Conservation (phyloP, 2,329 filamentous ascomycete species). For the Orbilia quercus region DNA sequence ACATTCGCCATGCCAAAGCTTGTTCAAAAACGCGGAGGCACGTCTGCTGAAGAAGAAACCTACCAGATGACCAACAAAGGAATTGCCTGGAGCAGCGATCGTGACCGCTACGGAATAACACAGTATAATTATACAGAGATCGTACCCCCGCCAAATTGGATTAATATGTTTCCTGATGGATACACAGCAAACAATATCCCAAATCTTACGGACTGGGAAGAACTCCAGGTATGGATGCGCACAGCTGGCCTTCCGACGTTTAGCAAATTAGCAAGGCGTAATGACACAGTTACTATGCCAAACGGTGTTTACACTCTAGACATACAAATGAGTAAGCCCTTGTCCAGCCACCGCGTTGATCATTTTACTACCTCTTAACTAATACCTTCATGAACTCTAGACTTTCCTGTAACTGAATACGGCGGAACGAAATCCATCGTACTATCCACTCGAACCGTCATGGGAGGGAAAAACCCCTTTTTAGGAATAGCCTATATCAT, state of each 20-base stretch:
- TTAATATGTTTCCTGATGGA: constrained; percentile 71
- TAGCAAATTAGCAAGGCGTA: constrained; percentile 89
- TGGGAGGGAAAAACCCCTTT: constrained; percentile 95
- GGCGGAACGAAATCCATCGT: constrained; percentile 89
- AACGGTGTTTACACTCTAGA: constrained; percentile 79
- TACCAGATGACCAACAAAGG: constrained; percentile 82
- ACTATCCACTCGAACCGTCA: constrained; percentile 87
- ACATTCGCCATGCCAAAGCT: constrained; percentile 76
- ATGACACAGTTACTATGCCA: constrained; percentile 76
- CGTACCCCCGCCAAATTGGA: constrained; percentile 88
- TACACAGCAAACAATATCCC: constrained; percentile 76
- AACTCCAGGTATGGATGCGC: constrained; percentile 98
- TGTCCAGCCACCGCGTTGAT: constrained; percentile 3
- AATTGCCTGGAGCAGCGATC: constrained; percentile 89
- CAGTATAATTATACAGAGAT: constrained; percentile 75
- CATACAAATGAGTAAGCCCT: constrained; percentile 78
- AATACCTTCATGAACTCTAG: constrained; percentile 65
- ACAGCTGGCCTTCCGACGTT: constrained; percentile 93
- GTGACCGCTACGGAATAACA: constrained; percentile 78
- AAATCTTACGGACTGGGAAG: constrained; percentile 78
- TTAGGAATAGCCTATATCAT: constrained; percentile 95
- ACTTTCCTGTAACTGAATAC: constrained; percentile 81
- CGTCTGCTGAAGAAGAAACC: constrained; percentile 58
- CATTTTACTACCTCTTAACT: constrained; percentile 12
- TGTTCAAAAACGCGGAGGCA: constrained; percentile 64